A percentile compares a stretch with the other conserved stretches of the same genome.
phyloP scores from a whole-genome alignment of 768 basidiomycete species.

The Piloderma croceum region DNA sequence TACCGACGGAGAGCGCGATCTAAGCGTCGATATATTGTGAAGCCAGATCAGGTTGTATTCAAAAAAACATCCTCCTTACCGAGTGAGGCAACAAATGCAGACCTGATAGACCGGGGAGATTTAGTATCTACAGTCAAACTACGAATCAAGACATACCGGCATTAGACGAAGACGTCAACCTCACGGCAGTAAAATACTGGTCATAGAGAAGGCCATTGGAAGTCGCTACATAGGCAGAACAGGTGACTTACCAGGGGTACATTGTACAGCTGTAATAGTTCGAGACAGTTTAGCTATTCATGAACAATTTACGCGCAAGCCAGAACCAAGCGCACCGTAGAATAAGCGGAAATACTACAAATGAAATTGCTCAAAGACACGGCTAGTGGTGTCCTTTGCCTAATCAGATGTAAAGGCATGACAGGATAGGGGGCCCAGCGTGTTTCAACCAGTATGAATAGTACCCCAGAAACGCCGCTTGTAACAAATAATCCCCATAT shows the following conservation, averaged over 20 bases:
- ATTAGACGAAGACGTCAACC: constrained; percentile 57
- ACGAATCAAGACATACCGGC: constrained; percentile 48
- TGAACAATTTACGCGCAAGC: constrained; percentile 7
- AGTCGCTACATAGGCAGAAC: too few species aligned
- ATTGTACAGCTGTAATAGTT: constrained; percentile 61
- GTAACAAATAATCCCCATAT: constrained; percentile 60
- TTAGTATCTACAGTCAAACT: constrained; percentile 9
- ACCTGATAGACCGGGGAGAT: constrained; percentile 42
- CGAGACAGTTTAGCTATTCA: constrained; percentile 11
- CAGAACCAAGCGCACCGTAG: constrained; percentile 47
- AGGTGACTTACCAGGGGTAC: constrained; percentile 59
- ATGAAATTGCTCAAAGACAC: constrained; percentile 78
- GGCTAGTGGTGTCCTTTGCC: constrained; percentile 73
- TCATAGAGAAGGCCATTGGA: constrained; percentile 10
- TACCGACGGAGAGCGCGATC: constrained; percentile 79
- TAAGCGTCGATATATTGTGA: constrained; percentile 24
- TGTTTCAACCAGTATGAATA: constrained; percentile 78
- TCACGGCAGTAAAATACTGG: constrained; percentile 86
- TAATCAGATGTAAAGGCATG: constrained; percentile 79
- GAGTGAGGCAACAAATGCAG: constrained; percentile 89
- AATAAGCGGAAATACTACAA: constrained; percentile 72
- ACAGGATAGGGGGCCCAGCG: constrained; percentile 78
- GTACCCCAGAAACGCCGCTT: constrained; percentile 46
- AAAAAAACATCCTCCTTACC: constrained; percentile 36
- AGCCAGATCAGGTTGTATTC: constrained; percentile 9